Evolutionary conservation across 495 filamentous ascomycete genomes (phyloP).

Genomic region (Neurospora hispaniola): DNA sequence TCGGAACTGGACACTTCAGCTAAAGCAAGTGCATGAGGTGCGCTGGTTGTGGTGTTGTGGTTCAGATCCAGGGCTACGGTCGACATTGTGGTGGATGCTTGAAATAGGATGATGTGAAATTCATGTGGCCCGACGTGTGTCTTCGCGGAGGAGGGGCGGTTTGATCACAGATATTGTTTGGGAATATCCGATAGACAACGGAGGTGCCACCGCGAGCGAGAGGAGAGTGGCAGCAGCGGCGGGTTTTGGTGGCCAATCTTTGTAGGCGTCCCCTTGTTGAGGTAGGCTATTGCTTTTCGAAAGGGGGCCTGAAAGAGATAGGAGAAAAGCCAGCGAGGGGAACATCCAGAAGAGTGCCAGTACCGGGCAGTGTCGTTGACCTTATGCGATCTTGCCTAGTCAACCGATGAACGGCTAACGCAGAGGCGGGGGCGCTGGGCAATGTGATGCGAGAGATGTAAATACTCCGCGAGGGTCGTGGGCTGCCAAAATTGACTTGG

Average conservation of each 20-base stretch:
- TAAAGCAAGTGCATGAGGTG: not conserved
- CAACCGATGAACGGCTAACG: too few relatives aligned
- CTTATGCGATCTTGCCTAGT: too few relatives aligned
- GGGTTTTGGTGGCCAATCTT: not conserved
- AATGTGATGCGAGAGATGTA: not conserved
- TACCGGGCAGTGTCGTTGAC: not conserved
- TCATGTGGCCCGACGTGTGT: not conserved
- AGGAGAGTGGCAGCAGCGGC: not conserved
- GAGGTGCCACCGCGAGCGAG: not conserved
- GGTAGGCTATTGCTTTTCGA: too few relatives aligned
- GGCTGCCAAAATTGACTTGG: not conserved
- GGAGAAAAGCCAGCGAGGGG: too few relatives aligned
- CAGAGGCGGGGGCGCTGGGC: too few relatives aligned
- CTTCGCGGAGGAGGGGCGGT: not conserved
- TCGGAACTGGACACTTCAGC: not conserved
- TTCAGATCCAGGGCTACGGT: not conserved
- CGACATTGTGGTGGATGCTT: not conserved
- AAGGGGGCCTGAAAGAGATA: too few relatives aligned
- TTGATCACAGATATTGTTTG: too few relatives aligned
- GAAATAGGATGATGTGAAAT: not conserved
- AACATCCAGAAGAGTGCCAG: too few relatives aligned
- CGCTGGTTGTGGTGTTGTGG: not conserved
- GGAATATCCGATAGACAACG: too few relatives aligned
- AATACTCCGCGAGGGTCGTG: not conserved
- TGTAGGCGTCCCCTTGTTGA: not conserved